These are phyloP conservation scores for Lipomyces yamadae DNA, from an alignment of 805 yeast species.

Conservation along the genomic window DNA sequence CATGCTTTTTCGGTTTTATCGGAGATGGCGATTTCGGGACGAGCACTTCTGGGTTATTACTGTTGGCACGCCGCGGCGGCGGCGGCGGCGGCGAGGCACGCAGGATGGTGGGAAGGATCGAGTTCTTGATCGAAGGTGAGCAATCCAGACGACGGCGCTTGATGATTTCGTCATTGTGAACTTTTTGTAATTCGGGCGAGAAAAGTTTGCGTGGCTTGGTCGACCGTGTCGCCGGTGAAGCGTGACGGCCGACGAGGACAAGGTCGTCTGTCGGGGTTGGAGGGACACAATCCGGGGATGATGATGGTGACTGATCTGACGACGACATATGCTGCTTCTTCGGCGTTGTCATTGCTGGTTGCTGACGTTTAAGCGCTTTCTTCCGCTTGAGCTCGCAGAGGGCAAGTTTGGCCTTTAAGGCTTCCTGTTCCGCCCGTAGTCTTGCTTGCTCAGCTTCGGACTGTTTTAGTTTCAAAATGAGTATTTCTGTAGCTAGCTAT, in stretches of 20 bases:
- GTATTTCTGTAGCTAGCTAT: constrained; percentile 1
- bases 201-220: not conserved
- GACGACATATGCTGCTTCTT: not conserved
- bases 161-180: constrained; percentile 18
- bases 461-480: constrained; percentile 9
- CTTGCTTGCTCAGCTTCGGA: constrained; percentile 16
- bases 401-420: constrained; percentile 22
- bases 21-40: constrained; percentile 36
- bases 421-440: constrained; percentile 22
- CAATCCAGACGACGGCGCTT: constrained; percentile 21
- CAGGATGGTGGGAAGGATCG: constrained; percentile 5
- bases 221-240: not conserved
- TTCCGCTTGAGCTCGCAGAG: constrained; percentile 9
- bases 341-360: not conserved
- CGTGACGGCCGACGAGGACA: not conserved
- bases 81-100: not conserved
- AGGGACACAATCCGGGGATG: not conserved
- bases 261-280: not conserved
- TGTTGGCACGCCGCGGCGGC: no score
- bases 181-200: constrained; percentile 12
- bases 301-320: not conserved
- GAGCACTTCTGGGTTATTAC: constrained; percentile 10
- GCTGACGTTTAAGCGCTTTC: not conserved
- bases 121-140: constrained; percentile 20
- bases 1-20: constrained; percentile 1